These are phyloP conservation scores for Triglochin maritima DNA, from an alignment of 106 monocot genomes.

Conservation along the genomic window DNA sequence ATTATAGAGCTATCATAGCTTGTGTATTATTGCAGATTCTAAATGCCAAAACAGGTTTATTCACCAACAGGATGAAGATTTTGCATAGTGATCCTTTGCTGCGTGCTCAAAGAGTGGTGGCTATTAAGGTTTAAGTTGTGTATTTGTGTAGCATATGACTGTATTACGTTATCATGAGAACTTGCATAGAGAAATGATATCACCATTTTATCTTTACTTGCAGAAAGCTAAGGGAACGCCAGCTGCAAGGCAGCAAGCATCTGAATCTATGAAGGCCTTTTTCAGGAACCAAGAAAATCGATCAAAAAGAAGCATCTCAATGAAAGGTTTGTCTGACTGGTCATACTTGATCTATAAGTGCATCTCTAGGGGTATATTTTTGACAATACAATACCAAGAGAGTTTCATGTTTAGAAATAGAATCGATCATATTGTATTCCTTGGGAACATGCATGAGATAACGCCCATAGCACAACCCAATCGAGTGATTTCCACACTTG, in stretches of 20 bases:
- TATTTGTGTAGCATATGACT: too few species aligned
- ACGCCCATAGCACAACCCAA: too few species aligned
- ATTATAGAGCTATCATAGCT: neutral
- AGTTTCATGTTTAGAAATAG: too few species aligned
- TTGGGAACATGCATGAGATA: too few species aligned
- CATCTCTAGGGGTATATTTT: too few species aligned
- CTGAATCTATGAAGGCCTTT: conserved; percentile 65
- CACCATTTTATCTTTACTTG: neutral
- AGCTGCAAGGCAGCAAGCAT: conserved; percentile 67
- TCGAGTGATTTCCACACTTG: too few species aligned
- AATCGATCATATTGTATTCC: too few species aligned
- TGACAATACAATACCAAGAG: too few species aligned
- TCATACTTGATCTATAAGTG: neutral
- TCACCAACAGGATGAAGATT: conserved; percentile 88
- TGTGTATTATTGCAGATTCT: conserved; percentile 60
- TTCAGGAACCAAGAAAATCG: conserved; percentile 85
- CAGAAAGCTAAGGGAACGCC: conserved; percentile 77
- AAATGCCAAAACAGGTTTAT: conserved; percentile 95
- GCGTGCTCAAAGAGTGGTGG: conserved; percentile 75
- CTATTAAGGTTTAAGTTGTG: conserved; percentile 61
- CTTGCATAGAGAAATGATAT: neutral
- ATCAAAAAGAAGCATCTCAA: conserved; percentile 69
- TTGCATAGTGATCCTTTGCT: conserved; percentile 75
- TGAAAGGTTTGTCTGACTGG: conserved; percentile 56
- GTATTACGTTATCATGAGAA: too few species aligned